A percentile compares a stretch with the other conserved stretches of the same genome.
These are phyloP conservation scores for Leccinum variabile DNA, from an alignment of 1,284 basidiomycete genomes.

Conservation along the genomic window DNA sequence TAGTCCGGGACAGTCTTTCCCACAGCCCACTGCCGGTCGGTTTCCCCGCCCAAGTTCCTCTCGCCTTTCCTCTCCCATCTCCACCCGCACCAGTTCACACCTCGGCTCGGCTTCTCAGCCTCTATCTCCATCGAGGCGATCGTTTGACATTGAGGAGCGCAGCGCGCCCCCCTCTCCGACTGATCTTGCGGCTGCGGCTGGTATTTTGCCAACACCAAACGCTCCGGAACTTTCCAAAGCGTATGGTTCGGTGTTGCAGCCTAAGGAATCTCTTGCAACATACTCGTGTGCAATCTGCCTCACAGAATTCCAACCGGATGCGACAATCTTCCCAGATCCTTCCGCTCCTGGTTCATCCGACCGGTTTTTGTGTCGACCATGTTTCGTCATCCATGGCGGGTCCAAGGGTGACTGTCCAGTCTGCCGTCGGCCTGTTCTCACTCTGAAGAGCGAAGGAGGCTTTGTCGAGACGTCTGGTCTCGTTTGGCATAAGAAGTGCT, in stretches of 20 bases:
- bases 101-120: slow-evolving; percentile 55
- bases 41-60: slow-evolving; percentile 51
- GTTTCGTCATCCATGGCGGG: slow-evolving; percentile 69
- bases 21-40: slow-evolving; percentile 39
- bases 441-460: slow-evolving; percentile 71
- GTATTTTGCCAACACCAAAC: slow-evolving; percentile 61
- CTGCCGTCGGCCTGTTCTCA: slow-evolving; percentile 67
- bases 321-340: slow-evolving; percentile 80
- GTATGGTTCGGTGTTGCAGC: slow-evolving; percentile 77
- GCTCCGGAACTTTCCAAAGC: slow-evolving; percentile 71
- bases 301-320: slow-evolving; percentile 68
- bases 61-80: slow-evolving; percentile 36
- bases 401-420: slow-evolving; percentile 69
- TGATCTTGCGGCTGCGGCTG: slow-evolving; percentile 40
- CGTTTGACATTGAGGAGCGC: slow-evolving; percentile 27
- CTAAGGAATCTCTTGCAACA: slow-evolving; percentile 65
- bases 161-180: slow-evolving; percentile 40
- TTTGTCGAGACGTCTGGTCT: slow-evolving; percentile 68
- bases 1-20: slow-evolving; percentile 12
- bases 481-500: slow-evolving; percentile 79
- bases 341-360: slow-evolving; percentile 39
- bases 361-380: slow-evolving; percentile 69
- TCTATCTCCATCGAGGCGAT: slow-evolving; percentile 56
- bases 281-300: slow-evolving; percentile 69
- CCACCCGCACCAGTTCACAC: slow-evolving; percentile 54